Percentiles rank a stretch among this genome's conserved stretches.
phyloP scores from a whole-genome alignment of 352 stramenopile species.

The Lagenidium giganteum region DNA sequence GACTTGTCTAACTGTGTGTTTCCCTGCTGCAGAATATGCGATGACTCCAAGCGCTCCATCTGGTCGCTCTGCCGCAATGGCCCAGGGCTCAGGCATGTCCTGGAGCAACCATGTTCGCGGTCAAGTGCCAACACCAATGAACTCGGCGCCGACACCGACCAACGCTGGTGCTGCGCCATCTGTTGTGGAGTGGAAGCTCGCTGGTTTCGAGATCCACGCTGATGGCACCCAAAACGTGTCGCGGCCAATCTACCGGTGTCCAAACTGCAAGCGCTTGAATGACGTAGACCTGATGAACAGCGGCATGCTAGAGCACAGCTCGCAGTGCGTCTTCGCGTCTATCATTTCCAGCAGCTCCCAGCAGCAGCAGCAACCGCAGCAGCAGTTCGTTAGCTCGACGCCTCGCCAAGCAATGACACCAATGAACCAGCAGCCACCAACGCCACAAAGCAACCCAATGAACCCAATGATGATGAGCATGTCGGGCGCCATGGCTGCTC shows the following conservation, averaged over 20 bases:
- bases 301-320: conserved; percentile 46
- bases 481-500: conserved; percentile 4
- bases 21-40: conserved; percentile 10
- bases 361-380: conserved; percentile 34
- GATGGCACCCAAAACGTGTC: conserved; percentile 64
- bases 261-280: conserved; percentile 55
- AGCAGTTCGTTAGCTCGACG: conserved; percentile 21
- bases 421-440: conserved; percentile 18
- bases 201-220: conserved; percentile 70
- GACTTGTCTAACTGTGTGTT: neutral
- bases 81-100: no score
- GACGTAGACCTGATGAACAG: conserved; percentile 68
- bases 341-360: conserved; percentile 32
- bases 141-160: conserved; percentile 14
- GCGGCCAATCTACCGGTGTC: conserved; percentile 74
- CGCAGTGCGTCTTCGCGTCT: conserved; percentile 44
- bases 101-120: conserved; percentile 37
- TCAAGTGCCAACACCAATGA: conserved; percentile 15
- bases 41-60: conserved; percentile 14
- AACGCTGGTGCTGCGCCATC: conserved; percentile 8
- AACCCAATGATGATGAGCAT: conserved; percentile 13
- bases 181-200: conserved; percentile 66
- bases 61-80: no score
- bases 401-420: conserved; percentile 5
- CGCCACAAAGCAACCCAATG: no score